Conservation (phyloP, 73 alveolate genomes). For the Paramecium biaurelia region DNA sequence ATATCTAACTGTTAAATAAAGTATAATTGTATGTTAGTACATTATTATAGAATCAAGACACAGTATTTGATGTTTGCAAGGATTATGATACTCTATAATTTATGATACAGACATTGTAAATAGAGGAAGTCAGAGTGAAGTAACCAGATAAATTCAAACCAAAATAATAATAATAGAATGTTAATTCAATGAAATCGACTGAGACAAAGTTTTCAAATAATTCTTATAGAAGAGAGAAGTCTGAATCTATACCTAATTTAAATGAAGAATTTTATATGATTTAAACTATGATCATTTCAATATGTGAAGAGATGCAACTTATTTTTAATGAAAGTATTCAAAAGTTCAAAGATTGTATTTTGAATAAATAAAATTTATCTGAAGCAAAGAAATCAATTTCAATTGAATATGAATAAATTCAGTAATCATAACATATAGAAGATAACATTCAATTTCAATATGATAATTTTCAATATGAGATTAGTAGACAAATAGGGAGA, state of each 20-base stretch:
- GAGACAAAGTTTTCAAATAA: neutral
- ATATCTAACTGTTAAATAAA: slow-evolving; percentile 22
- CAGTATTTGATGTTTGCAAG: slow-evolving; percentile 41
- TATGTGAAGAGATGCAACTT: slow-evolving; percentile 10
- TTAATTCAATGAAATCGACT: neutral
- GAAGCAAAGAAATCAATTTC: neutral
- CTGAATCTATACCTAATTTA: neutral
- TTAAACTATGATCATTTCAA: neutral
- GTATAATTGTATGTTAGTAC: neutral
- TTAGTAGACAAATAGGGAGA: slow-evolving; percentile 37
- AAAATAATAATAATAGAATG: neutral
- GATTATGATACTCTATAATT: slow-evolving; percentile 37
- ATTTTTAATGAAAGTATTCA: neutral
- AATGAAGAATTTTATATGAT: neutral
- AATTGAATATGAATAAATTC: neutral
- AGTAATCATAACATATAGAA: neutral
- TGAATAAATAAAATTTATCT: neutral
- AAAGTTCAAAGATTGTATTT: neutral
- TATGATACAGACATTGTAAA: neutral
- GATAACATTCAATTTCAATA: slow-evolving; percentile 33
- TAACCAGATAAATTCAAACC: slow-evolving; percentile 47
- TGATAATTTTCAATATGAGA: slow-evolving; percentile 43
- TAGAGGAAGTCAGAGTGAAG: slow-evolving; percentile 21
- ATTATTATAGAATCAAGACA: neutral
- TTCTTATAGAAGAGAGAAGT: neutral